phyloP scores from a whole-genome alignment of 2,329 filamentous ascomycete species.

The Podosphaera aphanis region DNA sequence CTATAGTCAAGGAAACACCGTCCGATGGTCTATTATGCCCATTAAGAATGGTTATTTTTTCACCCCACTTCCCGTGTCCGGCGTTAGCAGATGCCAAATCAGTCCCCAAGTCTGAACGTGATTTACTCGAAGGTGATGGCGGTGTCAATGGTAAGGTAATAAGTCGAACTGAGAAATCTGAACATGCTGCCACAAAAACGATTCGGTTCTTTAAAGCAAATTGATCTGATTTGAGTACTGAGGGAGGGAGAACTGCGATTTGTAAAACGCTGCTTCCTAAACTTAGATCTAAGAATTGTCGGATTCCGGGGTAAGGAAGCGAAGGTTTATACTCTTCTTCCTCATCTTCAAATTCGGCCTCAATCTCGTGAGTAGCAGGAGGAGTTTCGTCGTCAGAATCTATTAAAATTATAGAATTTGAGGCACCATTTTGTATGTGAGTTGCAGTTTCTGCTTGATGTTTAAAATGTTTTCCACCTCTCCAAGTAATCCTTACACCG shows the following conservation, averaged over 20 bases:
- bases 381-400: conserved; percentile 36
- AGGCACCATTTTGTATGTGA: conserved; percentile 28
- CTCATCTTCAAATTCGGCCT: conserved; percentile 21
- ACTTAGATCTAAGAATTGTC: conserved; percentile 36
- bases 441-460: conserved; percentile 14
- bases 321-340: conserved; percentile 18
- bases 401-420: conserved; percentile 35
- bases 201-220: conserved; percentile 31
- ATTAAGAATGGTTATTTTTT: conserved; percentile 28
- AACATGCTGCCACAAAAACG: conserved; percentile 36
- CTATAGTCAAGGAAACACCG: conserved; percentile 30
- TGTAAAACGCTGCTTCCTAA: conserved; percentile 31
- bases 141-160: conserved; percentile 36
- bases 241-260: conserved; percentile 29
- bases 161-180: conserved; percentile 31
- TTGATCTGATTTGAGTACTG: conserved; percentile 26
- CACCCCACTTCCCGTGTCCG: conserved; percentile 39
- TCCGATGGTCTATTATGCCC: conserved; percentile 30
- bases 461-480: conserved; percentile 37
- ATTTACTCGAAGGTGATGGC: conserved; percentile 35
- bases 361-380: conserved; percentile 21
- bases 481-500: conserved; percentile 37
- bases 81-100: conserved; percentile 28
- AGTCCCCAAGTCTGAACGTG: conserved; percentile 26
- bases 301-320: conserved; percentile 27